Percentiles rank a stretch among this genome's conserved stretches.
phyloP scores from a whole-genome alignment of 768 basidiomycete species.

The Auriscalpium orientale region DNA sequence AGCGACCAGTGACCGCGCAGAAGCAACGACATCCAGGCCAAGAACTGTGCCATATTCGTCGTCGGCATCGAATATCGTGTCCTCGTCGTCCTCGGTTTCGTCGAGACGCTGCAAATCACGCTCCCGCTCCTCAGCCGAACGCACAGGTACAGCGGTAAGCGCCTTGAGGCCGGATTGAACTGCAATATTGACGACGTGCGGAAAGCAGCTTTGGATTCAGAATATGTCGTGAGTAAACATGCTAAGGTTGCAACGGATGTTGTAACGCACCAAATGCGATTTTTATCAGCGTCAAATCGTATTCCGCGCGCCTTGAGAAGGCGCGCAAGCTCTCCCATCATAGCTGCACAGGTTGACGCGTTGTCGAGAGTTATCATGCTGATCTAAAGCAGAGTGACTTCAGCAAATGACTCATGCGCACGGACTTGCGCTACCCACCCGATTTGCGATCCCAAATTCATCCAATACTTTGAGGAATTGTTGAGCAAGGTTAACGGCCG shows the following conservation, averaged over 20 bases:
- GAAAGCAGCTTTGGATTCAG: background rate
- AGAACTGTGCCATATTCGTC: constrained; percentile 17
- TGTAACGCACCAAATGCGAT: background rate
- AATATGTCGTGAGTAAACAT: background rate
- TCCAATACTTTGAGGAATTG: background rate
- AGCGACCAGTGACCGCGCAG: constrained; percentile 20
- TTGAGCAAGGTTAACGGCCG: background rate
- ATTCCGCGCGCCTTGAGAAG: background rate
- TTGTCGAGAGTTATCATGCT: constrained; percentile 29
- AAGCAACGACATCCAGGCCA: constrained; percentile 20
- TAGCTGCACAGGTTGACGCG: constrained; percentile 28
- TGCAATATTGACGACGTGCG: background rate
- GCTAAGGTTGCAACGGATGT: background rate
- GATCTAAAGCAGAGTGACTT: background rate
- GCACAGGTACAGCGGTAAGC: background rate
- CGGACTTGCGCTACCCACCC: background rate
- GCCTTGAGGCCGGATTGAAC: background rate
- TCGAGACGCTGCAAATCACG: background rate
- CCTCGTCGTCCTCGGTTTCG: background rate
- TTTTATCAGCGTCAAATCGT: background rate
- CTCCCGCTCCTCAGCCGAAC: background rate
- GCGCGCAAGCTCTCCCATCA: constrained; percentile 21
- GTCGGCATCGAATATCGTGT: background rate
- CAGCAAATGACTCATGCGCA: background rate
- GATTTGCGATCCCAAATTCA: background rate